Conservation (phyloP, 2,329 filamentous ascomycete genomes). For the Colletotrichum simmondsii region DNA sequence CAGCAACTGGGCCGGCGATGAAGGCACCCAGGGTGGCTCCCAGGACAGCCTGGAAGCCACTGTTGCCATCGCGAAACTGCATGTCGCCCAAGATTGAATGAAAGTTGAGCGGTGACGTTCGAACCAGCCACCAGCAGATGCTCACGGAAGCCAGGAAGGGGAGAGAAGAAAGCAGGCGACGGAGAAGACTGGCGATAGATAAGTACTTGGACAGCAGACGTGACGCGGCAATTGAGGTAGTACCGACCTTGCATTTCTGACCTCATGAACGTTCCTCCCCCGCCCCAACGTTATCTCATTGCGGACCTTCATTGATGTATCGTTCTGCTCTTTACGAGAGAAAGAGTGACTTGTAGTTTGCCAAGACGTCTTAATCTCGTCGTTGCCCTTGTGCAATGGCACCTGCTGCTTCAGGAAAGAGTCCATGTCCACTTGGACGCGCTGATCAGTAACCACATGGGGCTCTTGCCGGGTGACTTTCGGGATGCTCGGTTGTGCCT, state of each 20-base stretch:
- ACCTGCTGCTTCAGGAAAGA: conserved; percentile 33
- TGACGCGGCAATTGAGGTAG: not conserved
- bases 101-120: not conserved
- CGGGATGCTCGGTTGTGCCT: not conserved
- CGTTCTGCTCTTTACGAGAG: not conserved
- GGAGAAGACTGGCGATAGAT: conserved; percentile 2
- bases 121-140: conserved; percentile 3
- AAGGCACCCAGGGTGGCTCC: conserved; percentile 22
- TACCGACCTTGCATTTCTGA: conserved; percentile 22
- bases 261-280: conserved; percentile 26
- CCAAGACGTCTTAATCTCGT: conserved; percentile 17
- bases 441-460: conserved; percentile 3
- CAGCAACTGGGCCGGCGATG: not conserved
- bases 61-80: conserved; percentile 11
- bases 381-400: conserved; percentile 13
- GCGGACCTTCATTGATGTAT: not conserved
- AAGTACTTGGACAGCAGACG: not conserved
- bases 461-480: not conserved
- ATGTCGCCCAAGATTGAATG: conserved; percentile 5
- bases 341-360: not conserved
- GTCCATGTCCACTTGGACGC: conserved; percentile 25
- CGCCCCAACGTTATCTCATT: conserved; percentile 6
- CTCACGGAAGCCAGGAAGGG: not conserved
- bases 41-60: conserved; percentile 17
- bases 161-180: not conserved